A percentile compares a stretch with the other conserved stretches of the same genome.
phyloP scores from a whole-genome alignment of 2,329 filamentous ascomycete genomes.

The Xylaria arbuscula region DNA sequence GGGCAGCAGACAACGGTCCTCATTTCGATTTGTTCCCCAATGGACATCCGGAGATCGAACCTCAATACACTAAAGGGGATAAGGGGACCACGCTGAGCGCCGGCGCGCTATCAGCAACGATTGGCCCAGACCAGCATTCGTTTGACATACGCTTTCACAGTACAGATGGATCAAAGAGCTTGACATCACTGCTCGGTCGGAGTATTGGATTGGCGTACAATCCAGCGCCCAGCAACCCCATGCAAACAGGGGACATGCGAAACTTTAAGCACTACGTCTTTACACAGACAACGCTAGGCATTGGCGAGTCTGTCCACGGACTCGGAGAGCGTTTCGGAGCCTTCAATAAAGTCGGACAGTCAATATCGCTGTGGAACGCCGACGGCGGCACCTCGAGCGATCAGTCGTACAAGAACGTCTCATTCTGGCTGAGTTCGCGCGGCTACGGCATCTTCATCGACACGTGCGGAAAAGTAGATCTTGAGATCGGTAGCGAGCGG shows the following conservation, averaged over 20 bases:
- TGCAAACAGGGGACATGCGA: constrained; percentile 65
- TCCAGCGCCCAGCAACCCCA: constrained; percentile 63
- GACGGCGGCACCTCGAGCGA: constrained; percentile 75
- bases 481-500: constrained; percentile 81
- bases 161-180: constrained; percentile 58
- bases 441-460: constrained; percentile 84
- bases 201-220: constrained; percentile 68
- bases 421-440: constrained; percentile 76
- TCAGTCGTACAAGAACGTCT: constrained; percentile 78
- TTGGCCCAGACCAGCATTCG: constrained; percentile 59
- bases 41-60: constrained; percentile 57
- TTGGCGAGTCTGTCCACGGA: constrained; percentile 77
- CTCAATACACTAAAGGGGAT: constrained; percentile 55
- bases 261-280: constrained; percentile 67
- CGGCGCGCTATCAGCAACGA: constrained; percentile 64
- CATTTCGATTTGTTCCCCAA: constrained; percentile 68
- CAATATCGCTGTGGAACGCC: constrained; percentile 71
- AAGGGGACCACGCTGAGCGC: constrained; percentile 62
- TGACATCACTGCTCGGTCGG: constrained; percentile 66
- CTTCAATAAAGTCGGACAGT: constrained; percentile 80
- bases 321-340: constrained; percentile 81
- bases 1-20: constrained; percentile 63
- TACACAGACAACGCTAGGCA: constrained; percentile 64
- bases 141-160: constrained; percentile 69
- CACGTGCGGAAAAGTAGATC: constrained; percentile 73